Percentiles rank a stretch among this genome's conserved stretches.
Evolutionary conservation across 176 grass and related monocot species (phyloP).

Genomic region (Rhynchospora tenuis): DNA sequence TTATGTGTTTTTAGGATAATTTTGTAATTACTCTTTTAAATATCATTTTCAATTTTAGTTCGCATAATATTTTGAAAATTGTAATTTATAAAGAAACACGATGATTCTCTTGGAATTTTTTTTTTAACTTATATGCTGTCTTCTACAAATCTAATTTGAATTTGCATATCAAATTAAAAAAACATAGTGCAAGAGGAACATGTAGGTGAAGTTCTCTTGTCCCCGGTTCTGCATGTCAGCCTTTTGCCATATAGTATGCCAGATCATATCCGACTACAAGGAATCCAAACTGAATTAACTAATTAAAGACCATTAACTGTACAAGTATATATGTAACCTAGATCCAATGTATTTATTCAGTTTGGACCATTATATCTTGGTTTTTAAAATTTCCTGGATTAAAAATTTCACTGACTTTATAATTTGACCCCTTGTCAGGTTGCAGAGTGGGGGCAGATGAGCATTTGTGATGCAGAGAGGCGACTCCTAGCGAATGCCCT

Average conservation of each 20-base stretch:
- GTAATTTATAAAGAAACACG: neutral
- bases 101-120: neutral
- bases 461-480: constrained; percentile 86
- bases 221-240: neutral
- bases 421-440: constrained; percentile 40
- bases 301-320: neutral
- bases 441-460: constrained; percentile 82
- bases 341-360: neutral
- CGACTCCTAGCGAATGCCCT: constrained; percentile 72
- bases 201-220: neutral
- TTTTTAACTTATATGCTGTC: neutral
- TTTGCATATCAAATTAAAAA: neutral
- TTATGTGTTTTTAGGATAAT: neutral
- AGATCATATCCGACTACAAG: neutral
- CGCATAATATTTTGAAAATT: neutral
- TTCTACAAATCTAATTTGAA: neutral
- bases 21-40: neutral
- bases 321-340: neutral
- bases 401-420: constrained; percentile 11
- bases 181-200: too few species aligned
- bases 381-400: neutral
- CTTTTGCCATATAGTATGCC: neutral
- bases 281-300: neutral
- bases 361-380: neutral
- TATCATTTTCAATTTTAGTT: neutral